Evolutionary conservation across 441 rosid genomes (phyloP).

Genomic region (Erysimum cheiri): DNA sequence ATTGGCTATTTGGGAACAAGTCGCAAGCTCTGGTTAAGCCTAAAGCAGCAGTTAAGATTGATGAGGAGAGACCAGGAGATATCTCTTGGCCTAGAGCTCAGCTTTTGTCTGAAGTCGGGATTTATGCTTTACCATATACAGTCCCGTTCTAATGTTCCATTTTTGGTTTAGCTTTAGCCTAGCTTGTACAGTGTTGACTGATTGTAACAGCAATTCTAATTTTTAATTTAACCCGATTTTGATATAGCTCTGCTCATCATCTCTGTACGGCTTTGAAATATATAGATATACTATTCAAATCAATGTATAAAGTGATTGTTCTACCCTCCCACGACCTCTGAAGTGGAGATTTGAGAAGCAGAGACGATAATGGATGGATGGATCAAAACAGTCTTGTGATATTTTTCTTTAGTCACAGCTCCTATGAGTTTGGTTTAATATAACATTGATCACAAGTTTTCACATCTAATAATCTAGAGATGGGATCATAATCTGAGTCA

Average conservation of each 20-base stretch:
- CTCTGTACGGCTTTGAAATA: background rate
- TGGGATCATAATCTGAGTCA: background rate
- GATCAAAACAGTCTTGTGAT: too few relatives aligned
- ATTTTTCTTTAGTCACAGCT: too few relatives aligned
- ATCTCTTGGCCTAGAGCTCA: conserved; percentile 50
- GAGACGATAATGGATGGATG: too few relatives aligned
- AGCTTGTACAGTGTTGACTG: conserved; percentile 27
- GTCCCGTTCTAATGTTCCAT: conserved; percentile 54
- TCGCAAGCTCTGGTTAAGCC: background rate
- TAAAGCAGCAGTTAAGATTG: conserved; percentile 10
- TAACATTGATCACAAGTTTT: background rate
- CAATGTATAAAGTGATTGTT: background rate
- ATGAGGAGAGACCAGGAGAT: conserved; percentile 9
- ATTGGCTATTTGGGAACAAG: conserved; percentile 32
- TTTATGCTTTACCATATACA: conserved; percentile 67
- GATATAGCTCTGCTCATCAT: background rate
- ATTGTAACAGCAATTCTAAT: conserved; percentile 26
- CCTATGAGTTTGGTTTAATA: too few relatives aligned
- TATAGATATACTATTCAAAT: background rate
- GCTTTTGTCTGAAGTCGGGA: conserved; percentile 48
- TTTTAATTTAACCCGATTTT: conserved; percentile 41
- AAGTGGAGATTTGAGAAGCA: too few relatives aligned
- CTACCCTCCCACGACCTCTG: too few relatives aligned
- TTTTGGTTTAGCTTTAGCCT: conserved; percentile 2
- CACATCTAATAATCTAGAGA: background rate